phyloP scores from a whole-genome alignment of 2,329 filamentous ascomycete species.

The Pseudogymnoascus sp. region DNA sequence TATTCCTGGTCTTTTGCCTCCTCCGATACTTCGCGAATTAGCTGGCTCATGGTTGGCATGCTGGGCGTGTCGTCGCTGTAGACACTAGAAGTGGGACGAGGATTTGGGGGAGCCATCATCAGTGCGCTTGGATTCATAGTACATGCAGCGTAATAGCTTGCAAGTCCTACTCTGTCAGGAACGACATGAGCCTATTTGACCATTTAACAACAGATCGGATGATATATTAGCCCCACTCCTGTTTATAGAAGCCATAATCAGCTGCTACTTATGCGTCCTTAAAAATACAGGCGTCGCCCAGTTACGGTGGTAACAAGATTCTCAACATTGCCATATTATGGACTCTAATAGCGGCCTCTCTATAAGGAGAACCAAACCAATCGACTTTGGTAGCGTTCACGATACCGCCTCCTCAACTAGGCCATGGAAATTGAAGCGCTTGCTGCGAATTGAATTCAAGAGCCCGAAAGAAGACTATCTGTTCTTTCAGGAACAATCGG shows the following conservation, averaged over 20 bases:
- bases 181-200: too few relatives aligned
- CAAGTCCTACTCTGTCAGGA: too few relatives aligned
- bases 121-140: too few relatives aligned
- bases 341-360: conserved; percentile 1
- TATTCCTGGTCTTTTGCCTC: conserved; percentile 15
- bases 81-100: conserved; percentile 11
- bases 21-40: conserved; percentile 15
- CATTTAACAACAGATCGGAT: too few relatives aligned
- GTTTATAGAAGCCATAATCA: too few relatives aligned
- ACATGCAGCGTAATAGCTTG: too few relatives aligned
- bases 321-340: background rate
- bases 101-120: background rate
- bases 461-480: conserved; percentile 15
- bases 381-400: conserved; percentile 13
- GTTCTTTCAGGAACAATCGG: conserved; percentile 13
- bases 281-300: too few relatives aligned
- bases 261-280: too few relatives aligned
- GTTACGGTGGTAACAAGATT: too few relatives aligned
- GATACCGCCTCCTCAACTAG: background rate
- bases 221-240: too few relatives aligned
- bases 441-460: conserved; percentile 16
- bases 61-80: background rate
- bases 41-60: conserved; percentile 13
- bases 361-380: conserved; percentile 14
- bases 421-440: conserved; percentile 12